Conservation (phyloP, 352 stramenopile genomes). For the Pythium volutum region DNA sequence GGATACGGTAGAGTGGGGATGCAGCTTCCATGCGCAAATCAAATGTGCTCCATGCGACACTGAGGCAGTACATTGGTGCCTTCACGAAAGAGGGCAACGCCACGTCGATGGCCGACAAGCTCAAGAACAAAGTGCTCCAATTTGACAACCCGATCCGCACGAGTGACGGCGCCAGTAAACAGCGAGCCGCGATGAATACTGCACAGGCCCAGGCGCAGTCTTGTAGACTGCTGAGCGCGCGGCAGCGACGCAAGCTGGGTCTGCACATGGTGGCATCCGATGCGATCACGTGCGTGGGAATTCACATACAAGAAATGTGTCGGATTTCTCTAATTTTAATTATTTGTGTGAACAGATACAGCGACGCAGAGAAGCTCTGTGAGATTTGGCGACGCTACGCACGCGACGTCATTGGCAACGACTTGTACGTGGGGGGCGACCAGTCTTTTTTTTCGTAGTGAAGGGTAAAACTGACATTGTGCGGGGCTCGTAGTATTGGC, state of each 20-base stretch:
- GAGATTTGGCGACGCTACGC: slow-evolving; percentile 67
- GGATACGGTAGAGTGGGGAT: slow-evolving; percentile 3
- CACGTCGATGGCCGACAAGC: slow-evolving; percentile 35
- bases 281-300: slow-evolving; percentile 39
- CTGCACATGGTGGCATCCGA: slow-evolving; percentile 46
- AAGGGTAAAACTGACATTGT: not conserved
- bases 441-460: not conserved
- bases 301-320: not conserved
- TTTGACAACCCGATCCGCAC: slow-evolving; percentile 70
- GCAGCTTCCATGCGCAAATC: slow-evolving; percentile 21
- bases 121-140: slow-evolving; percentile 80
- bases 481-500: slow-evolving; percentile 9
- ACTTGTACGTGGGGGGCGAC: slow-evolving; percentile 30
- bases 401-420: slow-evolving; percentile 42
- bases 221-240: slow-evolving; percentile 56
- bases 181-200: slow-evolving; percentile 14
- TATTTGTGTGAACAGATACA: slow-evolving; percentile 21
- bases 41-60: slow-evolving; percentile 7
- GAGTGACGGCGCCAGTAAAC: slow-evolving; percentile 25
- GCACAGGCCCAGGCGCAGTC: slow-evolving; percentile 42
- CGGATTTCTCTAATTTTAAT: not conserved
- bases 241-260: slow-evolving; percentile 48
- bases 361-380: slow-evolving; percentile 56
- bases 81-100: slow-evolving; percentile 18
- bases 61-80: slow-evolving; percentile 43